phyloP scores from a whole-genome alignment of 768 basidiomycete species.

The Auriculariales sp. region DNA sequence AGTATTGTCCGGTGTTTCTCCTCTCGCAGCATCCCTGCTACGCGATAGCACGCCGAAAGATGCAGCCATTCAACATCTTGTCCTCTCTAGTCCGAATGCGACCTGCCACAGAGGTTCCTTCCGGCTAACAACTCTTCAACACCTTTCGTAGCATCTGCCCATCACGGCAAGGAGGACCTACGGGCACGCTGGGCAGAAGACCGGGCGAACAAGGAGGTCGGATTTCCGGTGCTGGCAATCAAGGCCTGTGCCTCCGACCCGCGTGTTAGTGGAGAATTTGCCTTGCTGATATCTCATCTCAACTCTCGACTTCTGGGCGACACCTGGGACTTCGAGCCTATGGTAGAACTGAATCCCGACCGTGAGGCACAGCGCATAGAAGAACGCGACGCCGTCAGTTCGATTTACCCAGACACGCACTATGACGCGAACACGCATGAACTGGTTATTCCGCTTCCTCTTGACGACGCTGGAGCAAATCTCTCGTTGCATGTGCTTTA shows the following conservation, averaged over 20 bases:
- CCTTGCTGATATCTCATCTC: slow-evolving; percentile 38
- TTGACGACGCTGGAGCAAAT: slow-evolving; percentile 43
- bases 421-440: not conserved
- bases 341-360: slow-evolving; percentile 27
- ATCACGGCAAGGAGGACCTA: slow-evolving; percentile 47
- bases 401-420: slow-evolving; percentile 9
- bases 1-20: slow-evolving; percentile 43
- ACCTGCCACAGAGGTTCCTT: slow-evolving; percentile 63
- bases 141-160: slow-evolving; percentile 50
- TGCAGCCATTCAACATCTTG: slow-evolving; percentile 71
- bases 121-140: slow-evolving; percentile 50
- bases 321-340: slow-evolving; percentile 20
- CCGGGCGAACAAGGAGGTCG: slow-evolving; percentile 67
- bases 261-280: slow-evolving; percentile 31
- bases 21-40: slow-evolving; percentile 48
- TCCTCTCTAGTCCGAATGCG: slow-evolving; percentile 79
- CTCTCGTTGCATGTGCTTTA: slow-evolving; percentile 54
- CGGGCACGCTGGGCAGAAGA: slow-evolving; percentile 70
- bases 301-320: slow-evolving; percentile 41
- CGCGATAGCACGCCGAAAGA: slow-evolving; percentile 46
- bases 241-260: slow-evolving; percentile 31
- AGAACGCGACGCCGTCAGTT: slow-evolving; percentile 16
- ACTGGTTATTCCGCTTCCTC: slow-evolving; percentile 17
- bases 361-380: slow-evolving; percentile 15
- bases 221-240: slow-evolving; percentile 63